These are phyloP conservation scores for Phialophora macrospora DNA, from an alignment of 2,329 filamentous ascomycete species.

Conservation along the genomic window DNA sequence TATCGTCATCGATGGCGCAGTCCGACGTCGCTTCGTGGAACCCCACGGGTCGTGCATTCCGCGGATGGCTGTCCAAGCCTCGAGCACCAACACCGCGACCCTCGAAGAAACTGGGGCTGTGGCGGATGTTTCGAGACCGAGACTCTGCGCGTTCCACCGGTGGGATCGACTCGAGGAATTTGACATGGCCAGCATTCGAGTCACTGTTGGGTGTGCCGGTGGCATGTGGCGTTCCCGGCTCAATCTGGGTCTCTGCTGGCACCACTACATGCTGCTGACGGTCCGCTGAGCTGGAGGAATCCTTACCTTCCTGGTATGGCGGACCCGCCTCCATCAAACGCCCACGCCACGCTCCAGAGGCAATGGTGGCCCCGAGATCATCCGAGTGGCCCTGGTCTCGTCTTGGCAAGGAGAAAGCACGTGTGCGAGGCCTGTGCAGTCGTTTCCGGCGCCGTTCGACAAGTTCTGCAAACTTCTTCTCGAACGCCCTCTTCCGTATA, in stretches of 20 bases:
- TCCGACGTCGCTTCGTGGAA: background rate
- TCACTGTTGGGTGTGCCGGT: background rate
- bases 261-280: background rate
- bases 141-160: constrained; percentile 13
- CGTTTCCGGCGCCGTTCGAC: constrained; percentile 23
- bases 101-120: constrained; percentile 30
- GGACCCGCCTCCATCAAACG: constrained; percentile 19
- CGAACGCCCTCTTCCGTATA: constrained; percentile 46
- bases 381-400: constrained; percentile 1
- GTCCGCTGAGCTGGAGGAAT: background rate
- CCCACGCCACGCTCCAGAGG: constrained; percentile 31
- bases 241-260: background rate
- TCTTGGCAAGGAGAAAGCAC: constrained; percentile 26
- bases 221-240: background rate
- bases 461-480: constrained; percentile 38
- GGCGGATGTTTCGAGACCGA: constrained; percentile 14
- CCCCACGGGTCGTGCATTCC: constrained; percentile 24
- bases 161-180: constrained; percentile 24
- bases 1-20: constrained; percentile 18
- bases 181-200: constrained; percentile 22
- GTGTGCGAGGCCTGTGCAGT: constrained; percentile 20
- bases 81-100: constrained; percentile 35
- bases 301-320: constrained; percentile 7
- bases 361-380: constrained; percentile 25
- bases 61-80: constrained; percentile 32